A percentile compares a stretch with the other conserved stretches of the same genome.
These are phyloP conservation scores for Cenchrus purpureus DNA, from an alignment of 176 grass and related monocot species.

Conservation along the genomic window DNA sequence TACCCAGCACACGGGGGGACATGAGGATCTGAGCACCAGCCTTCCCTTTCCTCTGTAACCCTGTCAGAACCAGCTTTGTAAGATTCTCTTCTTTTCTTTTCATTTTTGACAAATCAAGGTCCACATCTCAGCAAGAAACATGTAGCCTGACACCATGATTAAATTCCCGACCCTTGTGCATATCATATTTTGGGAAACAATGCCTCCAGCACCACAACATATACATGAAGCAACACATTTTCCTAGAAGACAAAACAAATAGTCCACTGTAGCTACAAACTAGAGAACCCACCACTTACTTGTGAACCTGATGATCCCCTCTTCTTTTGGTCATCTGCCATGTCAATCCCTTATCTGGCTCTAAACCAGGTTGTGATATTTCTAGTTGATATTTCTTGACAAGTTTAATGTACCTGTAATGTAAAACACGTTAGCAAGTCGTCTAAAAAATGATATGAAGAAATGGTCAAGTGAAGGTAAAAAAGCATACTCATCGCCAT, in stretches of 20 bases:
- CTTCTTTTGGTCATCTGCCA: constrained; percentile 99
- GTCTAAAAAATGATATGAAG: neutral
- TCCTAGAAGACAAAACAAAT: constrained; percentile 3
- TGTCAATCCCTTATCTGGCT: constrained; percentile 74
- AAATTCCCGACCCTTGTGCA: neutral
- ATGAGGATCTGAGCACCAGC: constrained; percentile 78
- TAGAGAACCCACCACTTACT: constrained; percentile 56
- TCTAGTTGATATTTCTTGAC: constrained; percentile 88
- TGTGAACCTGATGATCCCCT: constrained; percentile 81
- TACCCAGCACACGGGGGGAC: constrained; percentile 94
- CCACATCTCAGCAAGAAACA: constrained; percentile 1
- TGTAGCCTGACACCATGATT: neutral
- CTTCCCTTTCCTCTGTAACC: constrained; percentile 81
- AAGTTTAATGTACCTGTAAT: constrained; percentile 74
- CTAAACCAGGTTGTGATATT: constrained; percentile 94
- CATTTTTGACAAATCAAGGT: neutral
- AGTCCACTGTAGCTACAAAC: constrained; percentile 13
- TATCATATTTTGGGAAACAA: constrained; percentile 19
- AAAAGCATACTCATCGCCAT: constrained; percentile 79
- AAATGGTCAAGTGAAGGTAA: constrained; percentile 16
- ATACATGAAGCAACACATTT: neutral
- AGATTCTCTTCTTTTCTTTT: neutral
- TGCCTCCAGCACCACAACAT: neutral
- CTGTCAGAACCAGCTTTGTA: constrained; percentile 46
- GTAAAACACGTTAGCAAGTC: constrained; percentile 24